phyloP scores from a whole-genome alignment of 2,329 filamentous ascomycete species.

The Hypoxylon sp. region DNA sequence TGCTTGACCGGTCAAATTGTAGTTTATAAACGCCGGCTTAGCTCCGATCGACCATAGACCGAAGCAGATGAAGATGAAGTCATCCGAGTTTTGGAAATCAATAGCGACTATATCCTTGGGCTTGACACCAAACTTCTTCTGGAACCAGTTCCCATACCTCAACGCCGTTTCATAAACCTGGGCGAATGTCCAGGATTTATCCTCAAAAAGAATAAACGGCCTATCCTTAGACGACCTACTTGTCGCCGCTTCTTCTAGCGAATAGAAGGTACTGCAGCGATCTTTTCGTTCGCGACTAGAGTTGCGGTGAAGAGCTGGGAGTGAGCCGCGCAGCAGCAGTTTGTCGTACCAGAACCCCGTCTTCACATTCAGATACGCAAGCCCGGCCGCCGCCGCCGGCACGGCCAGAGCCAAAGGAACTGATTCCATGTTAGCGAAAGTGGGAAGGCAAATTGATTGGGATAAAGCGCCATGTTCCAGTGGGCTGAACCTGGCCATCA shows the following conservation, averaged over 20 bases:
- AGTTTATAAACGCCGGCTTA: conserved; percentile 88
- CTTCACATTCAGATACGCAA: conserved; percentile 85
- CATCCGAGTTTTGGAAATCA: conserved; percentile 84
- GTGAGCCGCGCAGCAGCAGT: conserved; percentile 66
- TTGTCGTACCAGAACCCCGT: conserved; percentile 75
- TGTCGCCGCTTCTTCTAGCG: conserved; percentile 75
- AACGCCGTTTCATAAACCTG: conserved; percentile 78
- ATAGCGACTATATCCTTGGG: conserved; percentile 83
- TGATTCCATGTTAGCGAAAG: conserved; percentile 45
- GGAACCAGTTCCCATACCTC: conserved; percentile 81
- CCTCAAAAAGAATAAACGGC: conserved; percentile 76
- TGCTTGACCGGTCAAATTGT: conserved; percentile 79
- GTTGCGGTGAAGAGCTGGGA: conserved; percentile 60
- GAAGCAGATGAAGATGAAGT: conserved; percentile 80
- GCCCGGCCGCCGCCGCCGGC: conserved; percentile 72
- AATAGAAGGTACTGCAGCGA: conserved; percentile 79
- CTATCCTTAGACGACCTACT: conserved; percentile 63
- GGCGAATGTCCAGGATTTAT: conserved; percentile 78
- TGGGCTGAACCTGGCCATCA: background rate
- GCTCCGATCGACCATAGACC: conserved; percentile 87
- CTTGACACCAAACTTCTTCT: conserved; percentile 71
- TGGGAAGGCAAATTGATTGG: background rate
- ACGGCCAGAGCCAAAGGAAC: conserved; percentile 67
- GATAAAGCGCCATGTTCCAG: conserved; percentile 4
- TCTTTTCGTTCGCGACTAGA: conserved; percentile 66